These are phyloP conservation scores for Meira nashicola DNA, from an alignment of 1,284 basidiomycete genomes.

Conservation along the genomic window DNA sequence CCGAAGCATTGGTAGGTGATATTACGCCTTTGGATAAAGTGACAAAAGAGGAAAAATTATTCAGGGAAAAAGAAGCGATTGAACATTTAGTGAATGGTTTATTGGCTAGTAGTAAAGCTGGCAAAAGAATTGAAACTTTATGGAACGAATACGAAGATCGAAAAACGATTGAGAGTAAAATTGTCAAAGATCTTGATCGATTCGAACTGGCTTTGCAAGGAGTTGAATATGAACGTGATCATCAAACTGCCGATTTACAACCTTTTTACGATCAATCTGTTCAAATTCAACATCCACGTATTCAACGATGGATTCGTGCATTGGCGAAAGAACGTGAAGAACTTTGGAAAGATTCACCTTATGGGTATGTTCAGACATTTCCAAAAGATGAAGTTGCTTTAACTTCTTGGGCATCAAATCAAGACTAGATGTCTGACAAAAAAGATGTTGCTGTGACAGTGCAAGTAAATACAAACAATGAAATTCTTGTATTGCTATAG, in stretches of 20 bases:
- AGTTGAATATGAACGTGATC: slow-evolving; percentile 55
- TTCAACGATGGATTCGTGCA: slow-evolving; percentile 30
- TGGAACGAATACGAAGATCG: slow-evolving; percentile 94
- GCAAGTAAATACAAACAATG: too few species aligned
- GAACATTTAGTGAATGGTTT: slow-evolving; percentile 73
- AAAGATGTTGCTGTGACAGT: too few species aligned
- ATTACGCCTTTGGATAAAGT: slow-evolving; percentile 87
- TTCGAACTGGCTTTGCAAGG: slow-evolving; percentile 79
- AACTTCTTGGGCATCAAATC: too few species aligned
- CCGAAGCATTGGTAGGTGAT: slow-evolving; percentile 94
- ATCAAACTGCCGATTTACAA: slow-evolving; percentile 44
- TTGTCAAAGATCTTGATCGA: slow-evolving; percentile 93
- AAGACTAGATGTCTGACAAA: too few species aligned
- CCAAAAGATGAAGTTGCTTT: neutral
- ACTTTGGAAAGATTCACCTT: slow-evolving; percentile 22
- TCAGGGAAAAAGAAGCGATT: slow-evolving; percentile 84
- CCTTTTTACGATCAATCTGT: slow-evolving; percentile 38
- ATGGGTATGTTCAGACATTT: neutral
- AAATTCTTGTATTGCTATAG: too few species aligned
- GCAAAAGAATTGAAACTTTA: slow-evolving; percentile 69
- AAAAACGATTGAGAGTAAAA: slow-evolving; percentile 72
- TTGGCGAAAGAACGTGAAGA: slow-evolving; percentile 28
- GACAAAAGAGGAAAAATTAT: slow-evolving; percentile 71
- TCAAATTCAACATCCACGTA: slow-evolving; percentile 20
- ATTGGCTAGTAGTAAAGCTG: slow-evolving; percentile 74